Evolutionary conservation across 2,329 filamentous ascomycete species (phyloP).

Genomic region (Diaporthe helianthi): DNA sequence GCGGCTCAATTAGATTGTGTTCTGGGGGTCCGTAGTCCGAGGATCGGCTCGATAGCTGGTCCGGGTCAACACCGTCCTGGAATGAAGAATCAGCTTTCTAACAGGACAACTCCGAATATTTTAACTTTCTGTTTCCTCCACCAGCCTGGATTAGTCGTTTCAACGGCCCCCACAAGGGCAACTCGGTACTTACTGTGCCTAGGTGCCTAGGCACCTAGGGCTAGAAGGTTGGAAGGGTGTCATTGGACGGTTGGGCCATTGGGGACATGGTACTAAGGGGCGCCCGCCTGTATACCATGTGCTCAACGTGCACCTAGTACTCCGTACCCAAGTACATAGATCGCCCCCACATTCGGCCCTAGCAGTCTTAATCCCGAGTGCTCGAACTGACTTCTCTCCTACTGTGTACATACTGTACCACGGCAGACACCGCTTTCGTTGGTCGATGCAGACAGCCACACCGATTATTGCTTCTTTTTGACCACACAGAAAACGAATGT

Average conservation of each 20-base stretch:
- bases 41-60: constrained; percentile 16
- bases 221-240: neutral
- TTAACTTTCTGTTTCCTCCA: constrained; percentile 11
- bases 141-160: constrained; percentile 1
- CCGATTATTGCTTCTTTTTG: neutral
- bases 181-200: no score
- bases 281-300: neutral
- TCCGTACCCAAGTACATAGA: no score
- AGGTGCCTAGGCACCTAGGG: neutral
- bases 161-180: neutral
- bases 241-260: neutral
- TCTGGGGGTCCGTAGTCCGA: constrained; percentile 7
- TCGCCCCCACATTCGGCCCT: constrained; percentile 12
- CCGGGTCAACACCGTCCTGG: constrained; percentile 3
- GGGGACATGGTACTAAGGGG: neutral
- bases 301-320: neutral
- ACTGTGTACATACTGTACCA: neutral
- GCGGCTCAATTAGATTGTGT: neutral
- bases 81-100: constrained; percentile 20
- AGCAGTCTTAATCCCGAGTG: no score
- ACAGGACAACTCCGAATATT: neutral
- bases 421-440: neutral
- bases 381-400: constrained; percentile 1
- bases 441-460: neutral
- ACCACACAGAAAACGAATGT: neutral